phyloP scores from a whole-genome alignment of 768 basidiomycete genomes.

The Suillus fuscotomentosus region DNA sequence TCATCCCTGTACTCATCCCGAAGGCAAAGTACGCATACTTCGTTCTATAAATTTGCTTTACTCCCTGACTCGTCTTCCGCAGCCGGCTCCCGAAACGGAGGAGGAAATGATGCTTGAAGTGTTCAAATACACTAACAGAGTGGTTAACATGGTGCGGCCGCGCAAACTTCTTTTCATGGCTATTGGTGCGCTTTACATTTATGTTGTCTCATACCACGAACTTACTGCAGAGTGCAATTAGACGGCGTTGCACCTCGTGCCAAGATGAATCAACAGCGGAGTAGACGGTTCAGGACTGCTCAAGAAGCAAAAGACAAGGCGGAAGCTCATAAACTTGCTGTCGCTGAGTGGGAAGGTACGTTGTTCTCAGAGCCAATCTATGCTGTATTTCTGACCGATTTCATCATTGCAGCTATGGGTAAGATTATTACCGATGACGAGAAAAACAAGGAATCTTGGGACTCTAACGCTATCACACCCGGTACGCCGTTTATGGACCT shows the following conservation, averaged over 20 bases:
- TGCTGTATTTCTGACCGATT: not conserved
- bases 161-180: conserved; percentile 98
- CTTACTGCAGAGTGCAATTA: conserved; percentile 27
- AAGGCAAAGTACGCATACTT: conserved; percentile 70
- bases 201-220: conserved; percentile 1
- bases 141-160: conserved; percentile 96
- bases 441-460: conserved; percentile 86
- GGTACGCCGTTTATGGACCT: conserved; percentile 99
- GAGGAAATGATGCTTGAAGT: conserved; percentile 99
- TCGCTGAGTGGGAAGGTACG: conserved; percentile 83
- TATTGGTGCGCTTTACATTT: conserved; percentile 63
- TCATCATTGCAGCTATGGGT: conserved; percentile 73
- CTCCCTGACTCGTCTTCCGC: conserved; percentile 7
- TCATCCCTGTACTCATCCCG: conserved; percentile 98
- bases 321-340: conserved; percentile 77
- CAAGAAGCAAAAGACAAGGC: conserved; percentile 96
- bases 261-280: conserved; percentile 99
- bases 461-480: conserved; percentile 98
- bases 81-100: conserved; percentile 97
- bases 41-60: not conserved
- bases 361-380: not conserved
- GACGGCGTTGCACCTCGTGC: conserved; percentile 98
- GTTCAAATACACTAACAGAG: conserved; percentile 94
- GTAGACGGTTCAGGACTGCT: conserved; percentile 90
- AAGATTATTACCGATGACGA: conserved; percentile 81